Evolutionary conservation across 495 filamentous ascomycete species (phyloP), one percentile per base, ranked within the genome.

Genomic region (Aspergillus kassunensis): DNA sequence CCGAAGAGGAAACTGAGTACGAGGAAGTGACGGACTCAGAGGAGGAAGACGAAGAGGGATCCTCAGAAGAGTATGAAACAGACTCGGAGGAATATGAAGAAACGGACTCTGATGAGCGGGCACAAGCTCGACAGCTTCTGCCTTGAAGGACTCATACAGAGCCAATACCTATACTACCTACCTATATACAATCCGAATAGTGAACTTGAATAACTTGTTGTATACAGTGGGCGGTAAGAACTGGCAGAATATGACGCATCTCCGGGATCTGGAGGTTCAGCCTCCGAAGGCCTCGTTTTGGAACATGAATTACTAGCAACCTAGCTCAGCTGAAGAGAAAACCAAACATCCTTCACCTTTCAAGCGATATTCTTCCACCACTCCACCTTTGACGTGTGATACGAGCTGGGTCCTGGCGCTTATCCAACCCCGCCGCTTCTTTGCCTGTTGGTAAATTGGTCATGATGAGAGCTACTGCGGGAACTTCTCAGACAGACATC

Each of bases 41-140:
- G 6, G 72, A 76, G 1, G 78, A 81, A 1, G 75, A 77, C 0
- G 80, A 74, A 25, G 76, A 75, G 40, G 65, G 67, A 37, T 72
- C 69, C 45, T 66, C 65, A 12, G 69, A 46, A 18, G 34, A 36
- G 34, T 46, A 46, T 27, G 44, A 46, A 35, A 46, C 44, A 23
- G 44, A 68, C 33, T 68, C 63, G 13, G 69, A 72, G 36, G 54
- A 57, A 31, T 18, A 58, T 12, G 55, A 61, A 41, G 51, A 55
- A n/a, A 44, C 54, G 0, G 58, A 61, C 42, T 57, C 58, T 1
- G 58, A 61, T n/a, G 58, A 57, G 11, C 37, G 24, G 18, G 48
- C 37, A 33, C 52, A 59, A 46, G 47, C 42, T 15, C 41, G n/a
- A 1, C 45, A 54, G 43, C 56, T 62, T 25, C 21, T 62, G 24